A percentile compares a stretch with the other conserved stretches of the same genome.
phyloP scores from a whole-genome alignment of 257 asterid genomes.

The Pogostemon cablin region DNA sequence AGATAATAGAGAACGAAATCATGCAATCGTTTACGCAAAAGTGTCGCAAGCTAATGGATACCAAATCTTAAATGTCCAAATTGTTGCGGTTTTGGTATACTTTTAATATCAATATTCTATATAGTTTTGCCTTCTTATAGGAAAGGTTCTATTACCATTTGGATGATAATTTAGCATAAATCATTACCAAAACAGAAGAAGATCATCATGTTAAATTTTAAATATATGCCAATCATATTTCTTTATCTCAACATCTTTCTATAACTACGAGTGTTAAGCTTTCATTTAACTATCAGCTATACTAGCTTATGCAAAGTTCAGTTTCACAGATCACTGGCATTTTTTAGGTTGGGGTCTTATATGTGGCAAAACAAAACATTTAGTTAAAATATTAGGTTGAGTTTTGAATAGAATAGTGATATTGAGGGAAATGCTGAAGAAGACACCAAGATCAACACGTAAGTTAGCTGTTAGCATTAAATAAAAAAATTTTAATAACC shows the following conservation, averaged over 20 bases:
- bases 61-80: background rate
- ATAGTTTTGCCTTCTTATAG: constrained; percentile 26
- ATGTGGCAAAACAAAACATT: background rate
- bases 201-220: constrained; percentile 17
- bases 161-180: constrained; percentile 7
- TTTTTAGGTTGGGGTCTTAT: background rate
- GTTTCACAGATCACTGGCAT: constrained; percentile 12
- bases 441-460: constrained; percentile 17
- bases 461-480: background rate
- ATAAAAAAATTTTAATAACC: background rate
- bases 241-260: constrained; percentile 12
- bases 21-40: constrained; percentile 13
- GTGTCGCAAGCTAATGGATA: background rate
- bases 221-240: constrained; percentile 11
- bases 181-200: background rate
- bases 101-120: constrained; percentile 16
- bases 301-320: constrained; percentile 11
- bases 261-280: constrained; percentile 1
- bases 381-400: constrained; percentile 12
- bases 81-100: constrained; percentile 7
- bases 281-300: constrained; percentile 21
- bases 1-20: constrained; percentile 23
- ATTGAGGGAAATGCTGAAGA: constrained; percentile 15
- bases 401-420: constrained; percentile 11
- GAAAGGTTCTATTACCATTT: constrained; percentile 13